Conservation (phyloP, 208 protist genomes). For the Leishmania arabica region DNA sequence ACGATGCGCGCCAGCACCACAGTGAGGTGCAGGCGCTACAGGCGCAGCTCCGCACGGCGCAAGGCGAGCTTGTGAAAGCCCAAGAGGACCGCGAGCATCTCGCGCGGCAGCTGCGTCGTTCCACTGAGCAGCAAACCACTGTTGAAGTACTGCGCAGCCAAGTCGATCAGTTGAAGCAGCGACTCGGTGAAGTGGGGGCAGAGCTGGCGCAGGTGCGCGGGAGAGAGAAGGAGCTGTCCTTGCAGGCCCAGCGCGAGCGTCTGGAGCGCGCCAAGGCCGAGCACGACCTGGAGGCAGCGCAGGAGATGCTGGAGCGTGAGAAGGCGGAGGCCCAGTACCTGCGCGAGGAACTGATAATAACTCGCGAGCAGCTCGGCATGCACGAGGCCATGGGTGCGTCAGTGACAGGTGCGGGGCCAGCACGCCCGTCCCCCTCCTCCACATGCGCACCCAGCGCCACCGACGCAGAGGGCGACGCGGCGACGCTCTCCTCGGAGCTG, state of each 20-base stretch:
- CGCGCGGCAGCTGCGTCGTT: slow-evolving; percentile 39
- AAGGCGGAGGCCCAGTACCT: slow-evolving; percentile 37
- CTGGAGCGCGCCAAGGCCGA: slow-evolving; percentile 39
- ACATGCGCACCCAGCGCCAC: background rate
- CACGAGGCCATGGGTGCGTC: slow-evolving; percentile 29
- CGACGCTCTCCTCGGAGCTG: slow-evolving; percentile 39
- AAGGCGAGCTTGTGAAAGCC: slow-evolving; percentile 26
- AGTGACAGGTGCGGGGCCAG: background rate
- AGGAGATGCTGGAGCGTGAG: slow-evolving; percentile 22
- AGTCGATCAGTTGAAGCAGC: slow-evolving; percentile 60
- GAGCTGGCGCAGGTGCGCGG: slow-evolving; percentile 48
- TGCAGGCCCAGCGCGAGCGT: slow-evolving; percentile 41
- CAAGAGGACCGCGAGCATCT: slow-evolving; percentile 45
- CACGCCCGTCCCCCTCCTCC: background rate
- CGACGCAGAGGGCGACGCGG: slow-evolving; percentile 21
- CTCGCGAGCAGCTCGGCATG: slow-evolving; percentile 44
- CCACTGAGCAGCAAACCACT: slow-evolving; percentile 46
- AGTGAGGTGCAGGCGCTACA: slow-evolving; percentile 49
- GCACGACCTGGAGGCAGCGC: slow-evolving; percentile 32
- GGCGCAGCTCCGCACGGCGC: slow-evolving; percentile 40
- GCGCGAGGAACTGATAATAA: slow-evolving; percentile 44
- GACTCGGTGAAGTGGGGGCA: slow-evolving; percentile 52
- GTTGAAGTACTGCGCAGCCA: slow-evolving; percentile 52
- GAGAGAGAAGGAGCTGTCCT: slow-evolving; percentile 45
- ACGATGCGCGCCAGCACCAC: slow-evolving; percentile 38